Evolutionary conservation across 495 filamentous ascomycete species (phyloP).

Genomic region (Antarctomyces pellizariae): DNA sequence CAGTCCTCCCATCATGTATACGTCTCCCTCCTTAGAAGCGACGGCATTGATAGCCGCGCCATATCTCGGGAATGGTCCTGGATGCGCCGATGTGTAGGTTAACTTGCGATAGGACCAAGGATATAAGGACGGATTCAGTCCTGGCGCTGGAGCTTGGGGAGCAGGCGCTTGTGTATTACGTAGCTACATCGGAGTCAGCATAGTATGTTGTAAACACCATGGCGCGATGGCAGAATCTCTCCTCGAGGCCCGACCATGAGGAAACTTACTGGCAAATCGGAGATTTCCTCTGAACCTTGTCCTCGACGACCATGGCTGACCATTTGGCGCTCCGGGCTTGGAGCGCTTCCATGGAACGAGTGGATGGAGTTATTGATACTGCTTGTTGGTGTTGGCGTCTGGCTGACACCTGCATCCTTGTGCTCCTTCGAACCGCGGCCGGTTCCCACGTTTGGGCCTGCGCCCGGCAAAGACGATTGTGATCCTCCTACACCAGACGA

Average conservation of each 20-base stretch:
- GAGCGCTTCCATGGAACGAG: slow-evolving; percentile 20
- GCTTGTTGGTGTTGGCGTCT: slow-evolving; percentile 27
- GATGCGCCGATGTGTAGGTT: slow-evolving; percentile 59
- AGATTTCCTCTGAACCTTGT: slow-evolving; percentile 11
- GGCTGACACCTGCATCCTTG: slow-evolving; percentile 11
- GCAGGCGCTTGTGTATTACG: slow-evolving; percentile 18
- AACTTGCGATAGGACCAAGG: slow-evolving; percentile 87
- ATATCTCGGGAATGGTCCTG: slow-evolving; percentile 88
- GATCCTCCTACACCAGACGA: slow-evolving; percentile 11
- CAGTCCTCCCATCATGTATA: slow-evolving; percentile 94
- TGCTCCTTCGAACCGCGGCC: slow-evolving; percentile 6
- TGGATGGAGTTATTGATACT: slow-evolving; percentile 21
- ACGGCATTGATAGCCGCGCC: slow-evolving; percentile 86
- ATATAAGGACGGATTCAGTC: slow-evolving; percentile 43
- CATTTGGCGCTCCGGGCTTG: slow-evolving; percentile 26
- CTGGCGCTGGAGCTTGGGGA: slow-evolving; percentile 12
- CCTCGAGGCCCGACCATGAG: background rate
- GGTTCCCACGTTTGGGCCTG: no score
- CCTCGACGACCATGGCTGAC: slow-evolving; percentile 10
- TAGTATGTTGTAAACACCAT: background rate
- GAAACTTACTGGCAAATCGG: slow-evolving; percentile 25
- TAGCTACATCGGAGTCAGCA: slow-evolving; percentile 15
- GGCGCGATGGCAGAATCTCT: slow-evolving; percentile 1
- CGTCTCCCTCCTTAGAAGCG: slow-evolving; percentile 85
- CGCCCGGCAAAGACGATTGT: slow-evolving; percentile 10